Percentiles rank a stretch among this genome's conserved stretches.
These are phyloP conservation scores for Hypoxylon crocopeplum DNA, from an alignment of 495 filamentous ascomycete genomes.

Conservation along the genomic window DNA sequence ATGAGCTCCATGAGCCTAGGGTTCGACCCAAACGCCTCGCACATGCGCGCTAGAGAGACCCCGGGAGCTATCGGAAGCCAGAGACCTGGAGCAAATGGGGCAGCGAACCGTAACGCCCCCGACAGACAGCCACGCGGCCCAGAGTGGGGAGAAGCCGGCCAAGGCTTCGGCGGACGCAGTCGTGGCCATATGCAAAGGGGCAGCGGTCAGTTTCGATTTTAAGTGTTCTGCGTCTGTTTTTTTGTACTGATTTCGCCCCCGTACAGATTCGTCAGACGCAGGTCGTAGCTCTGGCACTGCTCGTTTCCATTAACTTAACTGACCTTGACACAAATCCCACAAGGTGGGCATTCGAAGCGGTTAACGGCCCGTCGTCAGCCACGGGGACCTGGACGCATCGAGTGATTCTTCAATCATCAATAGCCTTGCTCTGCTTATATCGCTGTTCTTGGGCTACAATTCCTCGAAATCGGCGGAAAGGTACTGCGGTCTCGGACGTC, in stretches of 20 bases:
- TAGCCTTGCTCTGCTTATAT: background rate
- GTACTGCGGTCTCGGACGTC: background rate
- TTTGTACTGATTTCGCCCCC: conserved; percentile 15
- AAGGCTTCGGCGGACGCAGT: conserved; percentile 69
- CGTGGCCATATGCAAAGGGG: conserved; percentile 81
- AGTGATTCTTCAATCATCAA: background rate
- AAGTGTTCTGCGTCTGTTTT: background rate
- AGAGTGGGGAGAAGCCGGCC: conserved; percentile 68
- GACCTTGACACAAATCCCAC: background rate
- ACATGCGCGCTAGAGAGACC: conserved; percentile 48
- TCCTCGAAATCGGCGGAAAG: conserved; percentile 2
- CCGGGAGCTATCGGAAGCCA: conserved; percentile 88
- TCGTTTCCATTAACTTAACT: conserved; percentile 36
- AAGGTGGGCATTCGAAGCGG: background rate
- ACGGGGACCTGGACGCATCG: background rate
- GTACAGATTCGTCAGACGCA: conserved; percentile 45
- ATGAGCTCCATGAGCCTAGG: conserved; percentile 68
- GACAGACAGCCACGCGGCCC: conserved; percentile 86
- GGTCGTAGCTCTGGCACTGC: conserved; percentile 40
- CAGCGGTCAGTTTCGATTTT: conserved; percentile 65
- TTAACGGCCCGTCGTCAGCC: background rate
- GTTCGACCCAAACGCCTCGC: conserved; percentile 59
- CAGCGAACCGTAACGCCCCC: conserved; percentile 70
- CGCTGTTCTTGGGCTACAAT: background rate
- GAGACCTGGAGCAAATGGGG: conserved; percentile 71